These are phyloP conservation scores for Aspergillus clavatus DNA, from an alignment of 2,329 filamentous ascomycete species.

Conservation along the genomic window DNA sequence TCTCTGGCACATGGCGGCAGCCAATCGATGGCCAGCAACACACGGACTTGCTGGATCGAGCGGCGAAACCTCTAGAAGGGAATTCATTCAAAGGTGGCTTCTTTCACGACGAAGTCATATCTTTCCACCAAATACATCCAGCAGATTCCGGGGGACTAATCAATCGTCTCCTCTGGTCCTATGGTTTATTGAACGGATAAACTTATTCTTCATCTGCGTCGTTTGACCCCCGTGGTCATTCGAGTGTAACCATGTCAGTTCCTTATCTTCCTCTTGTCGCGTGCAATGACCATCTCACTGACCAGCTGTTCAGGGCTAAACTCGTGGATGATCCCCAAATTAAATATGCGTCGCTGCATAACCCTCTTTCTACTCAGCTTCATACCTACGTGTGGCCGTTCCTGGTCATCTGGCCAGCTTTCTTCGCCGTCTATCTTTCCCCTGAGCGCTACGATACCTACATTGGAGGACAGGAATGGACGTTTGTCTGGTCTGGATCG, in stretches of 20 bases:
- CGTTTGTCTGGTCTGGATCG: slow-evolving; percentile 84
- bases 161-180: slow-evolving; percentile 14
- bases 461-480: slow-evolving; percentile 95
- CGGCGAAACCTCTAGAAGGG: slow-evolving; percentile 20
- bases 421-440: slow-evolving; percentile 81
- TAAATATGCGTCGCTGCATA: slow-evolving; percentile 78
- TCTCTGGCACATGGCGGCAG: slow-evolving; percentile 14
- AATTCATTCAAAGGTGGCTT: slow-evolving; percentile 28
- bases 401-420: slow-evolving; percentile 82
- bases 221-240: slow-evolving; percentile 29
- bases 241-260: slow-evolving; percentile 32
- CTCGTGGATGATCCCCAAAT: slow-evolving; percentile 93
- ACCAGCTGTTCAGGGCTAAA: slow-evolving; percentile 54
- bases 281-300: slow-evolving; percentile 9
- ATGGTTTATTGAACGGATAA: slow-evolving; percentile 21
- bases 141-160: background rate
- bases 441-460: slow-evolving; percentile 81
- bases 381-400: slow-evolving; percentile 95
- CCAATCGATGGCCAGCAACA: slow-evolving; percentile 14
- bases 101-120: slow-evolving; percentile 12
- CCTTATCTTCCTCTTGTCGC: slow-evolving; percentile 6
- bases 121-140: background rate
- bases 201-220: slow-evolving; percentile 11
- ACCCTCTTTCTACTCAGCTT: slow-evolving; percentile 72
- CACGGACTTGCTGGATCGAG: background rate